phyloP scores from a whole-genome alignment of 1,139 yeast species.

The Scheffersomyces parashehatae region DNA sequence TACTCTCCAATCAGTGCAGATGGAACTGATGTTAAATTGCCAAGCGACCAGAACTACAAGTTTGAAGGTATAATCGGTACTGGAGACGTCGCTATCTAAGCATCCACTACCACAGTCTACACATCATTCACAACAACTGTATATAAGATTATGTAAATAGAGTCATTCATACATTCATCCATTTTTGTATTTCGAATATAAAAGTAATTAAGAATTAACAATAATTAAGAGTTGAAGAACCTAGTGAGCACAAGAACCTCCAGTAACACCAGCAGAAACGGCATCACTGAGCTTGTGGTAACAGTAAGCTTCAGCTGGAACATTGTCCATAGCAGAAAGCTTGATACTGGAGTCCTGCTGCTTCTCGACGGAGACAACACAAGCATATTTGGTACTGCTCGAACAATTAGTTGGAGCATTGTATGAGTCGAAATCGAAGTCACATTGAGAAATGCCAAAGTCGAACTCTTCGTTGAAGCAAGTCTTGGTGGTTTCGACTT shows the following conservation, averaged over 20 bases:
- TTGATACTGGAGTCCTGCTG: constrained; percentile 10
- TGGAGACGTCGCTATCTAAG: constrained; percentile 53
- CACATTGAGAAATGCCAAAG: constrained; percentile 11
- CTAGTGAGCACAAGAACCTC: constrained; percentile 15
- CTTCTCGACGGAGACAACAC: constrained; percentile 14
- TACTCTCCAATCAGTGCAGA: constrained; percentile 68
- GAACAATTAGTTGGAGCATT: constrained; percentile 11
- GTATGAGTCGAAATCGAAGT: constrained; percentile 13
- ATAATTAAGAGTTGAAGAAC: not conserved
- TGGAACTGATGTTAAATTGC: constrained; percentile 47
- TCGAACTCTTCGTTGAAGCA: constrained; percentile 15
- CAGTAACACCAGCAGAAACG: constrained; percentile 7
- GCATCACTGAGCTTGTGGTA: constrained; percentile 11
- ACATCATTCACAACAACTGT: constrained; percentile 10
- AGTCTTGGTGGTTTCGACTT: constrained; percentile 1
- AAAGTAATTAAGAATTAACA: not conserved
- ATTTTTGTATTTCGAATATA: not conserved
- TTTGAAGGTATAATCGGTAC: constrained; percentile 52
- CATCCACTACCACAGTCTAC: constrained; percentile 1
- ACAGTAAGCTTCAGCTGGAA: constrained; percentile 14
- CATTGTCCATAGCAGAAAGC: constrained; percentile 12
- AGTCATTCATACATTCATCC: constrained; percentile 3
- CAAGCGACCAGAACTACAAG: constrained; percentile 56
- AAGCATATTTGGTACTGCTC: constrained; percentile 12
- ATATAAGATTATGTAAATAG: constrained; percentile 10